These are phyloP conservation scores for Podospora didyma DNA, from an alignment of 495 filamentous ascomycete genomes.

Conservation along the genomic window DNA sequence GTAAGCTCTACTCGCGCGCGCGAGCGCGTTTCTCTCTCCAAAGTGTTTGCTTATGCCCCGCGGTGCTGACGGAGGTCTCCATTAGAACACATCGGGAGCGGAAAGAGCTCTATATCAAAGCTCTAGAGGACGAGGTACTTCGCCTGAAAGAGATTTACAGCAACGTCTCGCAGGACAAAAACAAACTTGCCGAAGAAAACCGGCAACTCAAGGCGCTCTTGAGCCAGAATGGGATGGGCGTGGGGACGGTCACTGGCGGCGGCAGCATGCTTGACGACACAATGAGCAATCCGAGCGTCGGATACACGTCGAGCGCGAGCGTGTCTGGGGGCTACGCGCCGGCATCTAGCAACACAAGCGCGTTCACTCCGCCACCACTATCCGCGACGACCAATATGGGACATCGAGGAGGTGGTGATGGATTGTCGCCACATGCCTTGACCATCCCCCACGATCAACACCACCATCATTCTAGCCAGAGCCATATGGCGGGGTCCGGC, in stretches of 20 bases:
- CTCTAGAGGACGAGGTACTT: conserved; percentile 84
- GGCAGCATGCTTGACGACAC: conserved; percentile 45
- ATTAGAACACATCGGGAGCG: conserved; percentile 86
- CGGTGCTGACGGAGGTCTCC: background rate
- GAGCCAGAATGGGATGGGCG: conserved; percentile 63
- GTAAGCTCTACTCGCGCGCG: conserved; percentile 43
- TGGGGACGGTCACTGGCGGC: conserved; percentile 23
- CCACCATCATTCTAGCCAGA: conserved; percentile 17
- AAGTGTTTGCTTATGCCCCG: background rate
- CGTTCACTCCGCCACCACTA: conserved; percentile 40
- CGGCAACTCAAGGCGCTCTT: conserved; percentile 71
- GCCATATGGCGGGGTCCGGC: conserved; percentile 2
- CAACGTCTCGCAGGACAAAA: conserved; percentile 60
- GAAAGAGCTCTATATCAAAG: conserved; percentile 92
- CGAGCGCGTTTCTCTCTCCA: no score
- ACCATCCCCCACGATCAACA: conserved; percentile 28
- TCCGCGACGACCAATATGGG: conserved; percentile 30
- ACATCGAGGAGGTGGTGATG: conserved; percentile 19
- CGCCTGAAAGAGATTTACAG: conserved; percentile 62
- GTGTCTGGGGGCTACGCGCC: conserved; percentile 48
- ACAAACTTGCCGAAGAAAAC: conserved; percentile 68
- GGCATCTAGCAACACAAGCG: conserved; percentile 37
- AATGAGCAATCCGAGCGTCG: conserved; percentile 38
- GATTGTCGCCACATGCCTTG: conserved; percentile 32
- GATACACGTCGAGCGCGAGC: conserved; percentile 52